Evolutionary conservation across 2,329 filamentous ascomycete genomes (phyloP), one percentile per base, ranked within the genome.

Genomic region (Rugonectria rugulosa): DNA sequence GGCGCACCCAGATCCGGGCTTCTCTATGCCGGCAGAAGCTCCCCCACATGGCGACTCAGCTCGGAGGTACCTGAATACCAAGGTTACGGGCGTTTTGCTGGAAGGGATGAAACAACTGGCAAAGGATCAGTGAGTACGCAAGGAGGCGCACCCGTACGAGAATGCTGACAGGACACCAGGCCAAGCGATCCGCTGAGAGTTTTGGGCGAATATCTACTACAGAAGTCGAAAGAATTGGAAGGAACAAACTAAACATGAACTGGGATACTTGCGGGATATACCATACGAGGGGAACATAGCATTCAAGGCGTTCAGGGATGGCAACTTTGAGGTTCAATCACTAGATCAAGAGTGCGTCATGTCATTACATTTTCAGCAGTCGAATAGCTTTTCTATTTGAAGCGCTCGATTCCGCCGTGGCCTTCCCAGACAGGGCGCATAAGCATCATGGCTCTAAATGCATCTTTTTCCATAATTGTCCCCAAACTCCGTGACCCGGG

Each of bases 41-140:
- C 79, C 83, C 2, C 73, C 81, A 1, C 87, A 91, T 66, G 88
- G 89, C 41, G 89, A 88, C 19, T 85, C 87, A 1, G 85, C 86
- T 5, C 82, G 89, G 38, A 82, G 85, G 65, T 92, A 91, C 70
- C 73, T 92, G 63, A 92, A 92, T 68, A 80, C 81, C 43, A 90
- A 87, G 65, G 82, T 92, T 34, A 89, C 88, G 0, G 84, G 84
- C 1, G 81, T 83, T 21, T 68, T 92, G 54, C 75, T 92, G 32
- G 88, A 92, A 66, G 89, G 88, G 20, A 89, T 92, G 87, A 92
- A 91, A 75, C 73, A 81, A 50, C 70, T 92, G 57, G 88, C 87
- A 5, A 86, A 84, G 63, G 87, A 91, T 36, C 84, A 88, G 89
- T 91, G 74, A 68, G 88, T 81, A 53, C 85, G 45, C 6, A 5